Percentiles rank a stretch among this genome's conserved stretches.
Conservation (phyloP, 257 asterid species). For the Cruciata laevipes region DNA sequence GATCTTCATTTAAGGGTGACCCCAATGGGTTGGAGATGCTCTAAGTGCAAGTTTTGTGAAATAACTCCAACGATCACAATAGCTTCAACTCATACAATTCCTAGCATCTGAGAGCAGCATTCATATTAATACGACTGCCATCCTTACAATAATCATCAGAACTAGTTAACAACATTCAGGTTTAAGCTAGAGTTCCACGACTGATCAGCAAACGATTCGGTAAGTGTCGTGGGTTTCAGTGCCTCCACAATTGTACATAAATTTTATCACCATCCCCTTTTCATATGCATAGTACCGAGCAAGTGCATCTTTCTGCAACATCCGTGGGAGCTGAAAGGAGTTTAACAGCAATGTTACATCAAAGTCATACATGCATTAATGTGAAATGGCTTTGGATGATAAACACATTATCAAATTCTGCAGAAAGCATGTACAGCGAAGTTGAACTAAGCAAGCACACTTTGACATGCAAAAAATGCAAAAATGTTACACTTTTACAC, state of each 20-base stretch:
- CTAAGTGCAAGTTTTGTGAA: too few species aligned
- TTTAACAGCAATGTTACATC: not conserved
- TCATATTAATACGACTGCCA: too few species aligned
- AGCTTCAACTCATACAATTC: too few species aligned
- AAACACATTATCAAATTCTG: not conserved
- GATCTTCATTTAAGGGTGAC: too few species aligned
- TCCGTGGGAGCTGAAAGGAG: constrained; percentile 64
- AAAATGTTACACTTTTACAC: too few species aligned
- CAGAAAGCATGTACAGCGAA: not conserved
- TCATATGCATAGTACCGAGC: constrained; percentile 76
- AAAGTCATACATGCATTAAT: not conserved
- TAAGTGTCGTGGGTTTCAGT: constrained; percentile 65
- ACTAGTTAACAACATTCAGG: not conserved
- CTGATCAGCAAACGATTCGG: constrained; percentile 65
- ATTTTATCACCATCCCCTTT: constrained; percentile 77
- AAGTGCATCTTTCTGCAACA: constrained; percentile 66
- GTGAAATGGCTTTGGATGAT: not conserved
- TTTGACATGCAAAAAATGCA: not conserved
- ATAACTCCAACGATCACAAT: too few species aligned
- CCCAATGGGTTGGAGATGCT: too few species aligned
- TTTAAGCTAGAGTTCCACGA: not conserved
- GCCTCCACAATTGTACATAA: constrained; percentile 60
- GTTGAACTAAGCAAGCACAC: not conserved
- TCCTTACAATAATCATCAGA: not conserved
- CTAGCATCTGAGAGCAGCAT: too few species aligned